Evolutionary conservation across 352 stramenopile genomes (phyloP), one percentile per base, ranked within the genome.

Genomic region (Blastocystis sp.): DNA sequence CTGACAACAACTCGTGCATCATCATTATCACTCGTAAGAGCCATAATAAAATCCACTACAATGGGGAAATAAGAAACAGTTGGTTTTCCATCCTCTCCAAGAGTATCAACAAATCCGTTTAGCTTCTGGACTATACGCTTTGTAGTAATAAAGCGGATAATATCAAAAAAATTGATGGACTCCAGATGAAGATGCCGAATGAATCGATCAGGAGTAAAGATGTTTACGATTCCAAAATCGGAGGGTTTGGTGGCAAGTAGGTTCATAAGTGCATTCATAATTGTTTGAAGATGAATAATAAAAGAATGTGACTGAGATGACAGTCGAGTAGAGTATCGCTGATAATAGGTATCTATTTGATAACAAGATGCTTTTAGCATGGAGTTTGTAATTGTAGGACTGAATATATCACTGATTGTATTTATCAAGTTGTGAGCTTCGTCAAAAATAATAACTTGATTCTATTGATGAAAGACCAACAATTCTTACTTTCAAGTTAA

Each of bases 341-440:
- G 18, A n/a, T 56, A 47, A 55, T 79, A 88, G 3, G 76, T 59
- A 54, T 45, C n/a, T 4, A 79, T 39, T 37, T 88, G 76, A 41
- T 7, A 37, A 13, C 30, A 20, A 5, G 62, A 88, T 2, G 20
- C 0, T 1, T 11, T 1, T 9, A 81, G 26, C 70, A 81, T 81
- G 13, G 26, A 59, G 8, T 24, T 11, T 5, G 90, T 73, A 2
- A 93, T 53, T 24, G 93, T 87, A 13, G 95, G 93, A 55, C 94
- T 95, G 91, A 97, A 95, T 7, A 94, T 95, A 81, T 93, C 93
- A 90, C 96, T 97, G 79, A 99, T 94, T 11, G 96, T 95, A 88
- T 98, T 96, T 7, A 98, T 93, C 55, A 99, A 94, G 91, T 99
- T 99, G 92, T 99, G 97, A 18, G 97, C 97, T 91, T 99, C 97